These are phyloP conservation scores for Themeda triandra DNA, from an alignment of 176 grass and related monocot genomes.

Conservation along the genomic window DNA sequence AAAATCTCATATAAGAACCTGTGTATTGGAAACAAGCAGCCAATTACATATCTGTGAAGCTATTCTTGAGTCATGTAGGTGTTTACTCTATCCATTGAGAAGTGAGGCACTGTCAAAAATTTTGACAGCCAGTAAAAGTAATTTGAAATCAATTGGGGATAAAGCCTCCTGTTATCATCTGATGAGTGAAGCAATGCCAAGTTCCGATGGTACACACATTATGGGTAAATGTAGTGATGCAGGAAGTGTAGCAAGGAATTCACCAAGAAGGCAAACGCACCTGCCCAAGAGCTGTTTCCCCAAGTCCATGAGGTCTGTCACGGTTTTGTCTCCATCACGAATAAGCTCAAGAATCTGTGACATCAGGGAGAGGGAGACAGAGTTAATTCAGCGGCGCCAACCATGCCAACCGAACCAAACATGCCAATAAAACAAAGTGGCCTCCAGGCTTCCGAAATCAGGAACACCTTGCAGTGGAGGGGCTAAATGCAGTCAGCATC, in stretches of 20 bases:
- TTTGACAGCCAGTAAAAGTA: neutral
- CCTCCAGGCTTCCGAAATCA: neutral
- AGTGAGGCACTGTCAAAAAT: neutral
- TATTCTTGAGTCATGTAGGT: neutral
- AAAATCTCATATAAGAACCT: neutral
- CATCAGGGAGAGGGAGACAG: neutral
- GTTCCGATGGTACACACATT: neutral
- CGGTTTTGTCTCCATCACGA: conserved; percentile 76
- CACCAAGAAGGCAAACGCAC: conserved; percentile 5
- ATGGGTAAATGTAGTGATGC: neutral
- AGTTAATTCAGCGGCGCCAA: neutral
- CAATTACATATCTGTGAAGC: neutral
- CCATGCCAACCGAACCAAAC: neutral
- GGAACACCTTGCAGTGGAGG: neutral
- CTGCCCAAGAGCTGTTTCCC: conserved; percentile 81
- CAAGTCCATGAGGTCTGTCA: conserved; percentile 76
- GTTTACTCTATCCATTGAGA: neutral
- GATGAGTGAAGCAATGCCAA: neutral
- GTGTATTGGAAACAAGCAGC: neutral
- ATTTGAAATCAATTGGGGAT: neutral
- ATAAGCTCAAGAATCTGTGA: conserved; percentile 85
- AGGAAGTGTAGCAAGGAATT: neutral
- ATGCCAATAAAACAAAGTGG: neutral
- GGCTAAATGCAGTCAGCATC: neutral
- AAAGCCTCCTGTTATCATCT: neutral